These are phyloP conservation scores for Phoma sp. DNA, from an alignment of 2,329 filamentous ascomycete species.

Conservation along the genomic window DNA sequence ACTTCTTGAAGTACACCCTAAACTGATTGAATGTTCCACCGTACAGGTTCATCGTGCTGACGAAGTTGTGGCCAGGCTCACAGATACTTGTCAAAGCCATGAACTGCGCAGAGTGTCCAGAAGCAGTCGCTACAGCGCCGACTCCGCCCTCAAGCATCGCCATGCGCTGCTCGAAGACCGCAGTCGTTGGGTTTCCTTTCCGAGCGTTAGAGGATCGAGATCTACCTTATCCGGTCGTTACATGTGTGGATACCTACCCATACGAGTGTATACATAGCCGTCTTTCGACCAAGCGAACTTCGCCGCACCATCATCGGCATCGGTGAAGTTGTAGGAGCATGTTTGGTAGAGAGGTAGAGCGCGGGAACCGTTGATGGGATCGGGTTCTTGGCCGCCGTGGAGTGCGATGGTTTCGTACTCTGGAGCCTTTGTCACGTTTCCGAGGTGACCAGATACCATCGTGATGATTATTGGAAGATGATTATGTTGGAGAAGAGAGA, in stretches of 20 bases:
- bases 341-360: conserved; percentile 33
- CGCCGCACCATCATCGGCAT: conserved; percentile 49
- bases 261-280: conserved; percentile 51
- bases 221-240: too few species aligned
- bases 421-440: conserved; percentile 30
- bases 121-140: conserved; percentile 47
- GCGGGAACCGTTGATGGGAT: conserved; percentile 33
- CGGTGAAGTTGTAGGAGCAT: conserved; percentile 39
- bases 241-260: too few species aligned
- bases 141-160: conserved; percentile 51
- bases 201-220: too few species aligned
- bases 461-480: conserved; percentile 1
- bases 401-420: conserved; percentile 32
- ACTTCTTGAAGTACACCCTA: not conserved
- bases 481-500: not conserved
- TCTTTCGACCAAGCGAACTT: conserved; percentile 45
- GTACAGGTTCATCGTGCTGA: conserved; percentile 45
- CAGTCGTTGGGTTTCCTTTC: conserved; percentile 50
- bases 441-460: conserved; percentile 34
- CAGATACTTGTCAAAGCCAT: conserved; percentile 50
- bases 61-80: conserved; percentile 35
- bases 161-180: conserved; percentile 47
- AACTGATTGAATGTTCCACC: conserved; percentile 51
- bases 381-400: conserved; percentile 32
- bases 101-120: conserved; percentile 46